Conservation (phyloP, 2,329 filamentous ascomycete species). For the Dissoconium aciculare region DNA sequence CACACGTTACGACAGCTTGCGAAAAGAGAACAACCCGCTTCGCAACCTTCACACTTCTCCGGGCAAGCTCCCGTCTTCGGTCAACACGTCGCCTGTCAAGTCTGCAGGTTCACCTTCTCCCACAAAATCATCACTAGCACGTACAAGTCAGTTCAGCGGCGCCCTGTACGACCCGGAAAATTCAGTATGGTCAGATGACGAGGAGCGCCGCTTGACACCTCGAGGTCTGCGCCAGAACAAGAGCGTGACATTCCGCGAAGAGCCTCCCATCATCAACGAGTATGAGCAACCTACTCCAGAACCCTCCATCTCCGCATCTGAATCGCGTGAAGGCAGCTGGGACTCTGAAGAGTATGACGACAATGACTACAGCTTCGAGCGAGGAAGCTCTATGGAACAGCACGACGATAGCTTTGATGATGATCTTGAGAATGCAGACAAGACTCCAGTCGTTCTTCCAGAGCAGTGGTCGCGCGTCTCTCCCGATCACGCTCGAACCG, state of each 20-base stretch:
- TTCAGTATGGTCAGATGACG: conserved; percentile 48
- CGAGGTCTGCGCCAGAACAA: conserved; percentile 70
- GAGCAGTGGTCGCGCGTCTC: conserved; percentile 84
- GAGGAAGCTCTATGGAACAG: conserved; percentile 39
- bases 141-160: conserved; percentile 44
- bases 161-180: conserved; percentile 22
- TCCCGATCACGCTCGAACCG: conserved; percentile 45
- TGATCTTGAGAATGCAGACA: conserved; percentile 86
- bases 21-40: conserved; percentile 25
- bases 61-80: conserved; percentile 43
- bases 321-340: conserved; percentile 83
- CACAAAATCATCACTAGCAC: conserved; percentile 75
- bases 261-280: conserved; percentile 87
- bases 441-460: conserved; percentile 93
- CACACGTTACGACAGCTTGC: conserved; percentile 39
- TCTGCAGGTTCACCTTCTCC: conserved; percentile 50
- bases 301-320: conserved; percentile 69
- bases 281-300: conserved; percentile 97
- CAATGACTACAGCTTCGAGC: conserved; percentile 48
- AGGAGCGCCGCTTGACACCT: conserved; percentile 45
- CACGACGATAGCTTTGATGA: conserved; percentile 76
- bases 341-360: conserved; percentile 63
- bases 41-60: conserved; percentile 24
- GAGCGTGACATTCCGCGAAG: conserved; percentile 91
- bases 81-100: neutral